Percentiles rank a stretch among this genome's conserved stretches.
phyloP scores from a whole-genome alignment of 371 early-diverging fungal species.

The Thermomucor indicae-seudaticae region DNA sequence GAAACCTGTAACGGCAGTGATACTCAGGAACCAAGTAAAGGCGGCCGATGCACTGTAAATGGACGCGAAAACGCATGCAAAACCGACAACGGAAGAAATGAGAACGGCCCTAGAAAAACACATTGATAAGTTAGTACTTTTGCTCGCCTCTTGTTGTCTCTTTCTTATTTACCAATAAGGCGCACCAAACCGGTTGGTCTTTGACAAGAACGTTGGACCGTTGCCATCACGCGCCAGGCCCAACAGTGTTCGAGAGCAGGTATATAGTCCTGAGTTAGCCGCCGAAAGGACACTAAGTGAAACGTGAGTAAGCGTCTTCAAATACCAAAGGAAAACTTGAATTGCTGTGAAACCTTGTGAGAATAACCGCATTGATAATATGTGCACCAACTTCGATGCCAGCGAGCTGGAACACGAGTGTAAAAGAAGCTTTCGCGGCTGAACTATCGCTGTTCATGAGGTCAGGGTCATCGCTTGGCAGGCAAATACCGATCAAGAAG shows the following conservation, averaged over 20 bases:
- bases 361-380: slow-evolving; percentile 67
- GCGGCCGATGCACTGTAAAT: slow-evolving; percentile 51
- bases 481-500: slow-evolving; percentile 65
- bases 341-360: no score
- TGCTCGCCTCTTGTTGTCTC: no score
- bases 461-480: slow-evolving; percentile 51
- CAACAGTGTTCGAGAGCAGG: slow-evolving; percentile 62
- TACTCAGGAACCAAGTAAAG: slow-evolving; percentile 71
- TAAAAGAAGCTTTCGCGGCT: slow-evolving; percentile 64
- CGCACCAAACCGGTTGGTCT: slow-evolving; percentile 51
- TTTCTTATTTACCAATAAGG: slow-evolving; percentile 50
- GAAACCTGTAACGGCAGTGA: slow-evolving; percentile 74
- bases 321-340: no score
- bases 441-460: slow-evolving; percentile 41
- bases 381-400: slow-evolving; percentile 61
- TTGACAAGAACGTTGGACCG: slow-evolving; percentile 53
- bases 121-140: no score
- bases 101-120: no score
- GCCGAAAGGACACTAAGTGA: slow-evolving; percentile 68
- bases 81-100: slow-evolving; percentile 54
- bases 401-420: slow-evolving; percentile 59
- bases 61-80: slow-evolving; percentile 49
- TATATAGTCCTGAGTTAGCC: slow-evolving; percentile 68
- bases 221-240: slow-evolving; percentile 63
- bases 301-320: no score